Evolutionary conservation across 352 stramenopile genomes (phyloP).

Genomic region (Globisporangium spinosum): DNA sequence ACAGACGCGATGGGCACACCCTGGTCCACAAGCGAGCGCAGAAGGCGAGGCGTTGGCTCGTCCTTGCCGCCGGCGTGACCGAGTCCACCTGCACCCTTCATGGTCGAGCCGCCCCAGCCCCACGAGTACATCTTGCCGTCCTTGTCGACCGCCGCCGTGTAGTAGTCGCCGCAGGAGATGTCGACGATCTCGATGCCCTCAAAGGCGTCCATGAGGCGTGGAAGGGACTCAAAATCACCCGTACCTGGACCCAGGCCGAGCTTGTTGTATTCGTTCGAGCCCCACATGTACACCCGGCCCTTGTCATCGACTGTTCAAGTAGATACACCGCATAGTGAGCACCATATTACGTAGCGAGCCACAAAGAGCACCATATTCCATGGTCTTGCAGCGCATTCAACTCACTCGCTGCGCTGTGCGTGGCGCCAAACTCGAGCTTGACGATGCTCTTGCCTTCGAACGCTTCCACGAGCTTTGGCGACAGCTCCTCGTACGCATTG

Average conservation of each 20-base stretch:
- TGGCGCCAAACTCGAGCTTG: constrained; percentile 70
- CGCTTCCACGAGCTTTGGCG: constrained; percentile 62
- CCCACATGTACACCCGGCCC: constrained; percentile 76
- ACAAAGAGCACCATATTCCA: constrained; percentile 10
- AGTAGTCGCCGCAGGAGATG: constrained; percentile 83
- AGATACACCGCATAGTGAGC: neutral
- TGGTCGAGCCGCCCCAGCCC: constrained; percentile 84
- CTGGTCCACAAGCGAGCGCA: constrained; percentile 75
- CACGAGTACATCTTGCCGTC: constrained; percentile 90
- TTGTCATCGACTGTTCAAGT: constrained; percentile 56
- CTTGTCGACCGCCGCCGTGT: constrained; percentile 81
- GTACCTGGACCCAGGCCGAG: constrained; percentile 48
- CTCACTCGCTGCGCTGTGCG: constrained; percentile 78
- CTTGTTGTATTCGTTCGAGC: constrained; percentile 90
- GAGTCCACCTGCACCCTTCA: constrained; percentile 74
- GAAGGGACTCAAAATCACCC: constrained; percentile 50
- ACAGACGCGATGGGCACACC: constrained; percentile 69
- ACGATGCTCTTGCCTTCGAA: constrained; percentile 63
- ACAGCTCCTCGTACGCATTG: constrained; percentile 82
- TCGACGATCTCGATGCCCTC: constrained; percentile 74
- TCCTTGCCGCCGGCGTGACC: constrained; percentile 74
- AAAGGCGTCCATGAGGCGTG: constrained; percentile 62
- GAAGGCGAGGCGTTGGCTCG: constrained; percentile 60
- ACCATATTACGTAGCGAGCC: constrained; percentile 11
- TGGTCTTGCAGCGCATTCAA: constrained; percentile 5